A percentile compares a stretch with the other conserved stretches of the same genome.
Conservation (phyloP, 1,284 basidiomycete species). For the Rhodotorula sp. region DNA sequence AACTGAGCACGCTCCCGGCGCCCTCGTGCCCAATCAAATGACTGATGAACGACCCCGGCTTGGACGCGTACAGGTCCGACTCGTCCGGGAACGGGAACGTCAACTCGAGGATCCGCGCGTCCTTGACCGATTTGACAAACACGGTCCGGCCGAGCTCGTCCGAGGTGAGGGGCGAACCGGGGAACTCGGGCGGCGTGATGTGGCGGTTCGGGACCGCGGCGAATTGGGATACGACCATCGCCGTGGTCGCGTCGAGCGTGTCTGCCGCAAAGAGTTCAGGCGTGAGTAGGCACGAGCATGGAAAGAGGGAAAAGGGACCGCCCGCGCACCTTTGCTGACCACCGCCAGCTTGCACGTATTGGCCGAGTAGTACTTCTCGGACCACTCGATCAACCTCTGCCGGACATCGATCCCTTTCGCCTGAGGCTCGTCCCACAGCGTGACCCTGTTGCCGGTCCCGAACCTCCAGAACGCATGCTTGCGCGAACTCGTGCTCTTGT, state of each 20-base stretch:
- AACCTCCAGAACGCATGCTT: constrained; percentile 93
- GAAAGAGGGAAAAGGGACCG: neutral
- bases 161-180: constrained; percentile 63
- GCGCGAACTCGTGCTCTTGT: constrained; percentile 78
- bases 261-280: constrained; percentile 56
- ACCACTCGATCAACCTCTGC: constrained; percentile 91
- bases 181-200: constrained; percentile 63
- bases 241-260: constrained; percentile 73
- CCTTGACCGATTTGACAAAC: constrained; percentile 86
- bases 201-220: constrained; percentile 72
- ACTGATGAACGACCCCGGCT: constrained; percentile 74
- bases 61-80: constrained; percentile 62
- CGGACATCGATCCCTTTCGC: constrained; percentile 77
- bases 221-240: constrained; percentile 70
- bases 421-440: constrained; percentile 65
- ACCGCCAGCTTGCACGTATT: constrained; percentile 90
- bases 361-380: constrained; percentile 88
- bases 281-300: neutral
- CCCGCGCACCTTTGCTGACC: constrained; percentile 72
- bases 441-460: constrained; percentile 84
- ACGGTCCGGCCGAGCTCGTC: constrained; percentile 61
- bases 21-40: constrained; percentile 97
- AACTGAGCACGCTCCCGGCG: constrained; percentile 85
- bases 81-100: constrained; percentile 71
- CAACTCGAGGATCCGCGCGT: constrained; percentile 81